A percentile compares a stretch with the other conserved stretches of the same genome.
Conservation (phyloP, 2,329 filamentous ascomycete genomes). For the Thelonectria blattea region DNA sequence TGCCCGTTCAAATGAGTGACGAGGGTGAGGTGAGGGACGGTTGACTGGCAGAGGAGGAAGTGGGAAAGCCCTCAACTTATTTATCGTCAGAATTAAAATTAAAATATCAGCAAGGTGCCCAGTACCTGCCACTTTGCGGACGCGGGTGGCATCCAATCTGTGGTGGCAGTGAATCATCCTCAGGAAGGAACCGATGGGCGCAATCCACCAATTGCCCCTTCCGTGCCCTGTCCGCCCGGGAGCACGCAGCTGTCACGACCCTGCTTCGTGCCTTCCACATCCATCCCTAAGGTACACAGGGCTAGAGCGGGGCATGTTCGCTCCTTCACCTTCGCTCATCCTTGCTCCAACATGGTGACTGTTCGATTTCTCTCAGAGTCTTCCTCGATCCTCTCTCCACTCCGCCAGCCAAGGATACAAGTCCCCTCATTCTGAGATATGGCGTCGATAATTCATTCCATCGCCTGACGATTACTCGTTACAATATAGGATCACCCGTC, state of each 20-base stretch:
- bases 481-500: background rate
- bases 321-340: background rate
- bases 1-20: conserved; percentile 13
- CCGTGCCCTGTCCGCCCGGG: background rate
- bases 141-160: no score
- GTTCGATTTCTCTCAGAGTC: no score
- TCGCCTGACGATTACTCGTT: no score
- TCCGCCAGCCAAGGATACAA: background rate
- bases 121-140: no score
- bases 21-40: background rate
- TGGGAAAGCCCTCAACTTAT: conserved; percentile 13
- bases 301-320: background rate
- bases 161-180: background rate
- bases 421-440: background rate
- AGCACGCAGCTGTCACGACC: conserved; percentile 11
- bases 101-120: background rate
- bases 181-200: background rate
- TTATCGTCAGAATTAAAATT: background rate
- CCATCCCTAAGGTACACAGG: background rate
- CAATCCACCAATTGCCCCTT: conserved; percentile 7
- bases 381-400: no score
- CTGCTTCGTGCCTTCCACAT: background rate
- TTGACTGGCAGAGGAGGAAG: background rate
- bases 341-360: background rate
- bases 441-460: background rate